Evolutionary conservation across 768 basidiomycete genomes (phyloP).

Genomic region (Imleria badia): DNA sequence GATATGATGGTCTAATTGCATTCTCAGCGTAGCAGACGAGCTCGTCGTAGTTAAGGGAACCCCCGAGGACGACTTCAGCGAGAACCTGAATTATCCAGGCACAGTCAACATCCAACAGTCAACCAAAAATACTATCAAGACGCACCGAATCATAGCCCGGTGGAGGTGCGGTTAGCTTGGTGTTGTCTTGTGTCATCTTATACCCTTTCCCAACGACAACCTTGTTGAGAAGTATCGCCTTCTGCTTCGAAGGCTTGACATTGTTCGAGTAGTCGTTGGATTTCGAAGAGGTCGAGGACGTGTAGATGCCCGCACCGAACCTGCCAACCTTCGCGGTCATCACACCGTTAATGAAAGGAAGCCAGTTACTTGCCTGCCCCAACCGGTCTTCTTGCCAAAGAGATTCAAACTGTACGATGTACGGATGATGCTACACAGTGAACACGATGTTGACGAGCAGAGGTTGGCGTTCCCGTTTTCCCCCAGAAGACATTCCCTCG

Average conservation of each 20-base stretch:
- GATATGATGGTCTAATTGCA: conserved; percentile 68
- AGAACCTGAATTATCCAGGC: conserved; percentile 46
- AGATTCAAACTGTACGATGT: conserved; percentile 63
- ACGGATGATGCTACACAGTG: conserved; percentile 61
- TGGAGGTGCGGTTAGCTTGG: conserved; percentile 55
- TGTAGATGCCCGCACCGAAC: conserved; percentile 71
- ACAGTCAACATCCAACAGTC: background rate
- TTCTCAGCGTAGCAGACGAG: conserved; percentile 69
- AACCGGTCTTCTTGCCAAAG: conserved; percentile 69
- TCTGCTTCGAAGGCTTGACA: conserved; percentile 50
- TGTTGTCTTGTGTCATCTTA: conserved; percentile 61
- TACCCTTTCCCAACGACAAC: conserved; percentile 70
- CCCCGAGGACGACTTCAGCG: conserved; percentile 56
- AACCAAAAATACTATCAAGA: conserved; percentile 3
- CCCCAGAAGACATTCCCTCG: conserved; percentile 61
- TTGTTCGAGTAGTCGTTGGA: conserved; percentile 73
- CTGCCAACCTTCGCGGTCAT: conserved; percentile 32
- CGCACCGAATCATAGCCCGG: conserved; percentile 65
- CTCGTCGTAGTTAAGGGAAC: conserved; percentile 69
- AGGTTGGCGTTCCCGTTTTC: conserved; percentile 53
- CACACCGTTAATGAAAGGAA: background rate
- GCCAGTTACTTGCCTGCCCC: conserved; percentile 53
- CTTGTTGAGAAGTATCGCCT: conserved; percentile 72
- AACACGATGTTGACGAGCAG: conserved; percentile 57
- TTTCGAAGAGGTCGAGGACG: conserved; percentile 79